Evolutionary conservation across 179 eudicot species (phyloP).

Genomic region (Beta corolliflora): DNA sequence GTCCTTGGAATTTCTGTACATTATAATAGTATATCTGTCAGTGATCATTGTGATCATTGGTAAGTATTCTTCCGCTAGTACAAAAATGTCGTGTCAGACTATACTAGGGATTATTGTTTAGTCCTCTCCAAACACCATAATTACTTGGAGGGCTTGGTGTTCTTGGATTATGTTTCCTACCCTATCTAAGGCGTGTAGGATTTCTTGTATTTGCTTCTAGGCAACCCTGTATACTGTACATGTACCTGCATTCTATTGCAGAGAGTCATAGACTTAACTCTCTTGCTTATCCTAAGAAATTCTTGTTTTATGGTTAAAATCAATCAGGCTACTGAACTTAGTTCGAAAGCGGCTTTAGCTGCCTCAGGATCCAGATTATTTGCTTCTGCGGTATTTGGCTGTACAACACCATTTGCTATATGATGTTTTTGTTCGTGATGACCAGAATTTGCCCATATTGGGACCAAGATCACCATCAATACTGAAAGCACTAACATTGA

Average conservation of each 20-base stretch:
- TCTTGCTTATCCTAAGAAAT: background rate
- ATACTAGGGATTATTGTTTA: conserved; percentile 1
- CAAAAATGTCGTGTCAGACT: conserved; percentile 20
- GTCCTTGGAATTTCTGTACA: conserved; percentile 14
- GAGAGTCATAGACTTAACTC: background rate
- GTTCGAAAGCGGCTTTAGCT: conserved; percentile 10
- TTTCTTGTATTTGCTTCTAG: background rate
- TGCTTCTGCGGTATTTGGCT: conserved; percentile 28
- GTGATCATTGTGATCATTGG: conserved; percentile 3
- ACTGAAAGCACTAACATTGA: conserved; percentile 48
- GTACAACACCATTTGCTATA: conserved; percentile 25
- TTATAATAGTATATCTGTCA: background rate
- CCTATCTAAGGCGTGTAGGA: conserved; percentile 3
- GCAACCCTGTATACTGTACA: conserved; percentile 12
- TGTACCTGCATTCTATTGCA: background rate
- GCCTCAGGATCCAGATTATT: conserved; percentile 7
- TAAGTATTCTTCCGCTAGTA: background rate
- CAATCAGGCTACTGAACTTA: conserved; percentile 1
- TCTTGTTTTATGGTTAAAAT: conserved; percentile 3
- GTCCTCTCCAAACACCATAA: background rate
- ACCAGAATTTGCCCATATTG: conserved; percentile 42
- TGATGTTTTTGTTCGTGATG: conserved; percentile 36
- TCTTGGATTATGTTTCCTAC: background rate
- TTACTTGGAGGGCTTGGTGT: conserved; percentile 1
- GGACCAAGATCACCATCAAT: conserved; percentile 50